These are phyloP conservation scores for Phytophthora quininea DNA, from an alignment of 352 stramenopile genomes.

Conservation along the genomic window DNA sequence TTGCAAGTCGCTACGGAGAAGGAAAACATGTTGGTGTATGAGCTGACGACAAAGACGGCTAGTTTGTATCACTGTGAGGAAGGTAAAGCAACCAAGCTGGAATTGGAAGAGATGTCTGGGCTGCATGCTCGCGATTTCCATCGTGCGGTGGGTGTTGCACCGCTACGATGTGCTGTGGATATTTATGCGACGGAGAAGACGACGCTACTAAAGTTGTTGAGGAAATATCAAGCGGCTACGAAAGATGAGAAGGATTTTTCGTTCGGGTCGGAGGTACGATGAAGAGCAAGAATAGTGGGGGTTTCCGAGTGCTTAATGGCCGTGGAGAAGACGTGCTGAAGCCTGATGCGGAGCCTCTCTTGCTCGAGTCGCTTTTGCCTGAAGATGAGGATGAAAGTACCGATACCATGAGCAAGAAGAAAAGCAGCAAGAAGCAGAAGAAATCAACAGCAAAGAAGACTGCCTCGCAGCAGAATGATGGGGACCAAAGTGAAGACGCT, in stretches of 20 bases:
- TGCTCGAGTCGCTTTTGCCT: constrained; percentile 18
- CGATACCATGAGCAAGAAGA: constrained; percentile 33
- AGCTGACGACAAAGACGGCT: constrained; percentile 11
- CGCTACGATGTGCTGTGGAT: constrained; percentile 51
- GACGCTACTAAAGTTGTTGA: constrained; percentile 25
- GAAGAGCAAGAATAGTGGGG: constrained; percentile 27
- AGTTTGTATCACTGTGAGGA: constrained; percentile 28
- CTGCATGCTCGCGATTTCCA: constrained; percentile 63
- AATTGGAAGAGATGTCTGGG: constrained; percentile 43
- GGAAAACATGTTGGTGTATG: constrained; percentile 29
- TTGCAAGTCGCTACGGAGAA: constrained; percentile 2
- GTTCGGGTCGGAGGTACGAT: constrained; percentile 39
- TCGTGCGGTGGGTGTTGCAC: constrained; percentile 28
- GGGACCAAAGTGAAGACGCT: constrained; percentile 19
- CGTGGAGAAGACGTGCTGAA: too few species aligned
- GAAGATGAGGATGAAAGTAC: constrained; percentile 14
- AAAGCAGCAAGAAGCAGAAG: constrained; percentile 38
- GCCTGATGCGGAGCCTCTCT: constrained; percentile 4
- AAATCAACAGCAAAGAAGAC: constrained; percentile 38
- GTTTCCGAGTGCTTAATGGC: constrained; percentile 40
- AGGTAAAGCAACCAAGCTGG: constrained; percentile 6
- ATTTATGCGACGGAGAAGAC: constrained; percentile 26
- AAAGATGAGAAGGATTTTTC: constrained; percentile 29
- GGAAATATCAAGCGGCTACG: constrained; percentile 39
- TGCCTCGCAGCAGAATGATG: constrained; percentile 30